Evolutionary conservation across 2,329 filamentous ascomycete species (phyloP), one percentile per base, ranked within the genome.

Genomic region (Parastagonospora avenae): DNA sequence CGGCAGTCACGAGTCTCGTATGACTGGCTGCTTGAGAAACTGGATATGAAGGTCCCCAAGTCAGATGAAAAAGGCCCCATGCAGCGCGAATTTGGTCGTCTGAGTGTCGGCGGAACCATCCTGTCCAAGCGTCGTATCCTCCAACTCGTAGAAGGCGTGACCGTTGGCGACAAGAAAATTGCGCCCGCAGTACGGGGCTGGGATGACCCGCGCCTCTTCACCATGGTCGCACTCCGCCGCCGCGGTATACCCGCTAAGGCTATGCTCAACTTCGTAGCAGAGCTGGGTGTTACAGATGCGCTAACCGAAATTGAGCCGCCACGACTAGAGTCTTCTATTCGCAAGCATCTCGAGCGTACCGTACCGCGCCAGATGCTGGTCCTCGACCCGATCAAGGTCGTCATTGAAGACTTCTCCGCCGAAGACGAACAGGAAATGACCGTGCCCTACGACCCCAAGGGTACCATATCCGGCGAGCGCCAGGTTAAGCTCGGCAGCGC

Each of bases 181-280:
- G 71, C 76, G 11, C 76, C 78, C 3, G 73, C 87, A 57, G 92
- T 97, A 7, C 85, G 89, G 32, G 90, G 85, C 47, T 97, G 92
- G 91, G 90, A 97, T 63, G 93, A 97, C 65, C 93, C 93, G 9
- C 84, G 93, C 30, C 80, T 97, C 4, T 96, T 91, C 76, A 96
- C 92, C 1, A 79, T 97, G 14, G 91, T 93, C 53, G 91, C 85
- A 1, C 84, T 97, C 42, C 87, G 90, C 46, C 85, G 93, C 44
- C 85, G 92, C 51, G 93, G 93, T 69, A 84, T 97, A 0, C 93
- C 93, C 1, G 91, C 93, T 0, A 90, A 90, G 19, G 92, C 92
- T 1, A 89, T 97, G 53, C 84, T 96, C 50, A 88, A 90, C 47
- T 97, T 97, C 64, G 86, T 97, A 52, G 91, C 91, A 61, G 92